Conservation (phyloP, 1,284 basidiomycete genomes). For the Albatrellus sp. region DNA sequence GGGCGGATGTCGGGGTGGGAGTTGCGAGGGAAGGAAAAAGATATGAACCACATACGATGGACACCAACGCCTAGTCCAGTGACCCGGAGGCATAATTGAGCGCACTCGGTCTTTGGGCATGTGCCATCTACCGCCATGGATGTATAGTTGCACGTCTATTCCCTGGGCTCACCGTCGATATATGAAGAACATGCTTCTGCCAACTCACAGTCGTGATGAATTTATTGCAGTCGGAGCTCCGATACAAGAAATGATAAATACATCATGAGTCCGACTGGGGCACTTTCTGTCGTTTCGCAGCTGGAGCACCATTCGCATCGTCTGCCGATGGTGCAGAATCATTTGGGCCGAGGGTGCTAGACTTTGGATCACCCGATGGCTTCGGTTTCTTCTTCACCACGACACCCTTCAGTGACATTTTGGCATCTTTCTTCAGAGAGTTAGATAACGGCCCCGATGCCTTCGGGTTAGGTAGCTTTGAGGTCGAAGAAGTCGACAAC, state of each 20-base stretch:
- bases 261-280: conserved; percentile 21
- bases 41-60: conserved; percentile 60
- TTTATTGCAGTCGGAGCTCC: no score
- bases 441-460: conserved; percentile 15
- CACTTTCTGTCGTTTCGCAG: conserved; percentile 44
- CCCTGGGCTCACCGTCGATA: conserved; percentile 1
- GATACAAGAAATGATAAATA: conserved; percentile 6
- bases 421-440: conserved; percentile 37
- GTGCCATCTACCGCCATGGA: not conserved
- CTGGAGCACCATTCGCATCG: conserved; percentile 21
- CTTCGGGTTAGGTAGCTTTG: conserved; percentile 11
- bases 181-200: not conserved
- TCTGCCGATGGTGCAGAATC: conserved; percentile 7
- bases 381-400: conserved; percentile 66
- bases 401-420: conserved; percentile 60
- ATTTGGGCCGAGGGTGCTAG: conserved; percentile 3
- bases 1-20: conserved; percentile 52
- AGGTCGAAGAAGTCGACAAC: conserved; percentile 9
- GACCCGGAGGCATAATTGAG: conserved; percentile 17
- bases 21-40: conserved; percentile 33
- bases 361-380: conserved; percentile 14
- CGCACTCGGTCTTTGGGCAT: not conserved
- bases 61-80: conserved; percentile 59
- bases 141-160: not conserved
- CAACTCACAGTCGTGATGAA: no score